Evolutionary conservation across 768 basidiomycete species (phyloP).

Genomic region (Boletus subcaerulescens): DNA sequence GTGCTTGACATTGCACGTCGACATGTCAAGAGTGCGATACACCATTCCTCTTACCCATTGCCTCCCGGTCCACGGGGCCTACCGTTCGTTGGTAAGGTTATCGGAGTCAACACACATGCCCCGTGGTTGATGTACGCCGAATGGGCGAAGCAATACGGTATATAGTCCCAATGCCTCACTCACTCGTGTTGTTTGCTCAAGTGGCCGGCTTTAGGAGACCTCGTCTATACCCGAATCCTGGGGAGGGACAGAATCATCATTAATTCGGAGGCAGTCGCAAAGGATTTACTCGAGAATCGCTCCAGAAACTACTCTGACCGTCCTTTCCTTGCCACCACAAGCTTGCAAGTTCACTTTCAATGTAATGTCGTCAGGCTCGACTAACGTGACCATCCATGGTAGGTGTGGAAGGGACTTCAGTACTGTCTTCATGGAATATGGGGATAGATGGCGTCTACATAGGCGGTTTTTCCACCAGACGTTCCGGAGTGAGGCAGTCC

Average conservation of each 20-base stretch:
- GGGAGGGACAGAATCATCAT: slow-evolving; percentile 46
- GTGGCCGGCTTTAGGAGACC: slow-evolving; percentile 30
- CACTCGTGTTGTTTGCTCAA: not conserved
- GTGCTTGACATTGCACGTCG: slow-evolving; percentile 7
- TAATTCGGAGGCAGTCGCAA: slow-evolving; percentile 41
- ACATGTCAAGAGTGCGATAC: slow-evolving; percentile 2
- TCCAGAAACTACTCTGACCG: slow-evolving; percentile 51
- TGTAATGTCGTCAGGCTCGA: not conserved
- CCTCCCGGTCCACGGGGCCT: slow-evolving; percentile 40
- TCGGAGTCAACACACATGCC: slow-evolving; percentile 28
- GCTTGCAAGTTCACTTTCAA: slow-evolving; percentile 1
- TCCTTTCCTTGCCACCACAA: slow-evolving; percentile 30
- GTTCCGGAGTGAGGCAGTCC: slow-evolving; percentile 20
- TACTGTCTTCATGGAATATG: slow-evolving; percentile 29
- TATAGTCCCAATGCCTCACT: not conserved
- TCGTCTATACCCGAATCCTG: slow-evolving; percentile 47
- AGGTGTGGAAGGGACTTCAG: slow-evolving; percentile 23
- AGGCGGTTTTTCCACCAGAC: slow-evolving; percentile 30
- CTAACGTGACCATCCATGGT: not conserved
- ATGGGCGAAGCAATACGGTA: slow-evolving; percentile 39
- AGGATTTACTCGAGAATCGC: slow-evolving; percentile 47
- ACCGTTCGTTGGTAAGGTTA: slow-evolving; percentile 39
- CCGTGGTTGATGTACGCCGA: slow-evolving; percentile 38
- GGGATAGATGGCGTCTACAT: slow-evolving; percentile 33
- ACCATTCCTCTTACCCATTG: slow-evolving; percentile 6